Base-by-base conservation (phyloP, 108 stramenopile species). In the Pinguiococcus pyrenoidosus region DNA sequence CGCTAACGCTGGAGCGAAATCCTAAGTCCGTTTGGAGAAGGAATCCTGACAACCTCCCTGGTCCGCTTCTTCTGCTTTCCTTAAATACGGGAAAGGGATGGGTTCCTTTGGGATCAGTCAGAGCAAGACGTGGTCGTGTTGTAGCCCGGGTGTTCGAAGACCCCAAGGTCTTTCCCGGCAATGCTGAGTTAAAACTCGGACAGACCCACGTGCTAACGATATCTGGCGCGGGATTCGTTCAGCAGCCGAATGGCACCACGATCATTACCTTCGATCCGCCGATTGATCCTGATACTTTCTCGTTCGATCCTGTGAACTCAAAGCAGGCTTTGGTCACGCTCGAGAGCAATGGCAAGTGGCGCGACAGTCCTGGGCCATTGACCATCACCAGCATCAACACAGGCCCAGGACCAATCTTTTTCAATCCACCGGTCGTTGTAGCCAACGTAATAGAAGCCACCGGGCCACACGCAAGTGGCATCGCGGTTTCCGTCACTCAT, bases 151-250 rank as follows among this genome's bases (percentile, higher is more conserved):
- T 68, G 20, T 68, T 53, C 27, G 57, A 39, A 28, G 33, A 16
- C 45, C 60, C 60, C 39, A 49, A 14, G 28, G 37, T 62, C 1
- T 51, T 51, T 18, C 17, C 60, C 12, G 39, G 39, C 9, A 41
- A 54, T 13, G 17, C 27, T 3, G 42, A 62, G 53, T 24, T 68
- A 22, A 65, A 37, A 57, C 49, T 50, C 39, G 65, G 63, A 9
- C 63, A 64, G 59, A 63, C 57, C 5, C 63, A 64, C 51, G 58
- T 59, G 34, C 56, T 68, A 1, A 12, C 17, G 29, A 59, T 68
- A n/a, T 25, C 7, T 14, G 66, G 66, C n/a, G 30, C 51, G 14
- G 66, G 66, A 1, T 68, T 68, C 63, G 56, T 49, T 32, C 32
- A 51, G 29, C 24, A n/a, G 9, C 20, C 20, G 6, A 12, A 4